phyloP scores from a whole-genome alignment of 1,284 basidiomycete species.

The Mycosarcoma mackinlayi region DNA sequence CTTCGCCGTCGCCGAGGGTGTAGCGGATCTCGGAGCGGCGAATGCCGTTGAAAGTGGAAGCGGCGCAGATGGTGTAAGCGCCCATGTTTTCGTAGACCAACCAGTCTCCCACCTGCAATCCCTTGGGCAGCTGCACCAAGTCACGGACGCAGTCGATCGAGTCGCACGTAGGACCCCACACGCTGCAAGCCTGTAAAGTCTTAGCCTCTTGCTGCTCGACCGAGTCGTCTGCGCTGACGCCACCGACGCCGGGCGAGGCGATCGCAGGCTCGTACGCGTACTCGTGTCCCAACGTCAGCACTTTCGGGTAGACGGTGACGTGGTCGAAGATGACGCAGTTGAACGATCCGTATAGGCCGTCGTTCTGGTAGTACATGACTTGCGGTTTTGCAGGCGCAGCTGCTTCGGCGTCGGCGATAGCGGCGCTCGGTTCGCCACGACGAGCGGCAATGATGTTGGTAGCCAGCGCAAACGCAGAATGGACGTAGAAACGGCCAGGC shows the following conservation, averaged over 20 bases:
- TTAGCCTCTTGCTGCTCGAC: slow-evolving; percentile 58
- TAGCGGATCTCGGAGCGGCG: slow-evolving; percentile 68
- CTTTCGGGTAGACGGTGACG: slow-evolving; percentile 84
- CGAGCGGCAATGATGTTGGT: slow-evolving; percentile 89
- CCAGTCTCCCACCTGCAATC: slow-evolving; percentile 79
- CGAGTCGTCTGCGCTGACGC: slow-evolving; percentile 9
- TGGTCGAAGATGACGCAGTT: slow-evolving; percentile 97
- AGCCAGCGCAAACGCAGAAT: slow-evolving; percentile 88
- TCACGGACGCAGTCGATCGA: slow-evolving; percentile 77
- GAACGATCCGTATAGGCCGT: slow-evolving; percentile 85
- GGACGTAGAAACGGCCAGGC: slow-evolving; percentile 96
- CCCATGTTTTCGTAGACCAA: slow-evolving; percentile 91
- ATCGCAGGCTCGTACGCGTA: slow-evolving; percentile 67
- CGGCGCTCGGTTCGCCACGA: slow-evolving; percentile 42
- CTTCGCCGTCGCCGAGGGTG: slow-evolving; percentile 66
- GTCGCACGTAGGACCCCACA: slow-evolving; percentile 83
- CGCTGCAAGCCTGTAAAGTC: slow-evolving; percentile 69
- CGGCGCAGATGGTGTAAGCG: slow-evolving; percentile 90
- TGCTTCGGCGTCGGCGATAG: slow-evolving; percentile 8
- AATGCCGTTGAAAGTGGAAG: slow-evolving; percentile 84
- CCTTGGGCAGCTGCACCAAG: slow-evolving; percentile 56
- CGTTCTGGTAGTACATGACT: slow-evolving; percentile 69
- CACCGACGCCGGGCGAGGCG: slow-evolving; percentile 51
- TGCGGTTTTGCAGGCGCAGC: slow-evolving; percentile 40
- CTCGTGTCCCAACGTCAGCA: slow-evolving; percentile 72